These are phyloP conservation scores for Scedosporium aurantiacum DNA, from an alignment of 2,329 filamentous ascomycete genomes.

Conservation along the genomic window DNA sequence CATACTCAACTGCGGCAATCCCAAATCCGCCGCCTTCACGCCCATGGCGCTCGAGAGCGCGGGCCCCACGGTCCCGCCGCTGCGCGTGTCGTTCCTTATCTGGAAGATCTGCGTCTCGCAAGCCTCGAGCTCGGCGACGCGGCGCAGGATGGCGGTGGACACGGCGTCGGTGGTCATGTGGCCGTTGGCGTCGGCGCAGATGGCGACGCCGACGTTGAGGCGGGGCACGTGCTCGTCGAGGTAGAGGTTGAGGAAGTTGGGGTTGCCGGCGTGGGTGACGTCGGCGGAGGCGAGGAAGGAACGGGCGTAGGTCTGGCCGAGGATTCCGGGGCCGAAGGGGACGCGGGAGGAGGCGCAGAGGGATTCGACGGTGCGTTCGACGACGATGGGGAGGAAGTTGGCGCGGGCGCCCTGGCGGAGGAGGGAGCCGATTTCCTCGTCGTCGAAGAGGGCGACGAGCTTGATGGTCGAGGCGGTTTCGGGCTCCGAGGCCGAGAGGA, in stretches of 20 bases:
- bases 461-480: conserved; percentile 62
- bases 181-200: conserved; percentile 76
- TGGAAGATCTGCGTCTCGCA: conserved; percentile 77
- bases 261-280: conserved; percentile 88
- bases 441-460: conserved; percentile 87
- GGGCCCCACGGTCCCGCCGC: conserved; percentile 90
- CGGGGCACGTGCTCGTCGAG: conserved; percentile 76
- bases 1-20: conserved; percentile 88
- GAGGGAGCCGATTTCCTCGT: conserved; percentile 89
- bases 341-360: conserved; percentile 36
- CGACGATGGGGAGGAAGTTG: conserved; percentile 73
- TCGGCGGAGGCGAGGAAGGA: conserved; percentile 89
- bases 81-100: conserved; percentile 83
- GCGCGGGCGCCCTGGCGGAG: conserved; percentile 81
- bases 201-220: conserved; percentile 75
- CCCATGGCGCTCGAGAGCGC: conserved; percentile 75
- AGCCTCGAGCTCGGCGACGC: conserved; percentile 63
- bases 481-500: conserved; percentile 55
- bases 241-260: conserved; percentile 80
- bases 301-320: conserved; percentile 78
- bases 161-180: conserved; percentile 94
- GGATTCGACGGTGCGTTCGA: conserved; percentile 71
- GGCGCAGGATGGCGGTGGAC: conserved; percentile 67
- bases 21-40: conserved; percentile 73
- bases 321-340: conserved; percentile 45